Percentiles rank a stretch among this genome's conserved stretches.
These are phyloP conservation scores for Phytomonas sp. DNA, from an alignment of 208 protist species.

Conservation along the genomic window DNA sequence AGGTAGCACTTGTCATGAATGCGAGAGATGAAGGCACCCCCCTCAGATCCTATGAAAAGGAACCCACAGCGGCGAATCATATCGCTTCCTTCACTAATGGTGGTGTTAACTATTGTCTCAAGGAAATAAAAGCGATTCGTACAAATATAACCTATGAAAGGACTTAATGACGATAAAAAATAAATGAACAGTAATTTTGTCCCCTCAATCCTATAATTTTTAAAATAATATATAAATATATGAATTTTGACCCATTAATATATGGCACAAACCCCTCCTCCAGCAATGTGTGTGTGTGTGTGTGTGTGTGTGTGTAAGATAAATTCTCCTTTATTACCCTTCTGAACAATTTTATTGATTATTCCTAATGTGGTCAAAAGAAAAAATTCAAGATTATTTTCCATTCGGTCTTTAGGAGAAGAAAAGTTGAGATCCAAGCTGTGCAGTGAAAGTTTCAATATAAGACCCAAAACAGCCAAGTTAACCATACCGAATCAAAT, in stretches of 20 bases:
- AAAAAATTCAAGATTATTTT: conserved; percentile 12
- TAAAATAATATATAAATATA: conserved; percentile 1
- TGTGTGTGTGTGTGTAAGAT: neutral
- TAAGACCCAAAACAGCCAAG: too few species aligned
- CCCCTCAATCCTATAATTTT: too few species aligned
- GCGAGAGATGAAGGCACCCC: conserved; percentile 58
- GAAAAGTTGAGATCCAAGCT: neutral
- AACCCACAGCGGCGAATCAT: conserved; percentile 58
- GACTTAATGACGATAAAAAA: neutral
- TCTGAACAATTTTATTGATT: neutral
- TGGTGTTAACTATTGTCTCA: too few species aligned
- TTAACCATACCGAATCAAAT: too few species aligned
- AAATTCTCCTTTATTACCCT: neutral
- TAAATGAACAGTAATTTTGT: too few species aligned
- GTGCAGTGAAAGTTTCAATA: too few species aligned
- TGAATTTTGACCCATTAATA: too few species aligned
- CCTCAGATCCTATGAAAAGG: conserved; percentile 63
- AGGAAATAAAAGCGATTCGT: neutral
- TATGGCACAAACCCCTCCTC: too few species aligned
- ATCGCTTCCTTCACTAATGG: neutral
- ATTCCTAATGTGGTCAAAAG: neutral
- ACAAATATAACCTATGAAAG: conserved; percentile 7
- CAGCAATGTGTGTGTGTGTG: neutral
- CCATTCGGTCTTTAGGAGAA: neutral
- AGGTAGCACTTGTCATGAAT: conserved; percentile 77